Conservation (phyloP, 2,329 filamentous ascomycete genomes). For the Cercospora beticola region DNA sequence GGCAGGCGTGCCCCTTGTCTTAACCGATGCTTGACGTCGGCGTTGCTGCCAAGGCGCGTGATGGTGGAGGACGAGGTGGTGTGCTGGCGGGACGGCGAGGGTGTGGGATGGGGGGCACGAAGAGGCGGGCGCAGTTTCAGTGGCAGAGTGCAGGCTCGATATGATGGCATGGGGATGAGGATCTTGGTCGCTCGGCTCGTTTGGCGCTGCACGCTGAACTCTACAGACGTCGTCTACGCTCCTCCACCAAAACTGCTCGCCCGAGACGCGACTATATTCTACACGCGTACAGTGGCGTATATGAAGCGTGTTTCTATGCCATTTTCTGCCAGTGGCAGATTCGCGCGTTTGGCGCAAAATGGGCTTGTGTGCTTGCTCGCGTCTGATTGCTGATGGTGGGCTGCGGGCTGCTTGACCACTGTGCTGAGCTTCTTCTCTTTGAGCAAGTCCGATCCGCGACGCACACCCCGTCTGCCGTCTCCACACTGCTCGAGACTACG, state of each 20-base stretch:
- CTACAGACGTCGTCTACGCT: not conserved
- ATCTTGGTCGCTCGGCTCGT: constrained; percentile 3
- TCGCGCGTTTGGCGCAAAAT: not conserved
- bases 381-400: not conserved
- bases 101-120: not conserved
- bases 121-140: not conserved
- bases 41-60: constrained; percentile 9
- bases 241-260: not conserved
- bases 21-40: constrained; percentile 2
- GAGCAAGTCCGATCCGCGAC: not conserved
- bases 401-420: not conserved
- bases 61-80: constrained; percentile 11
- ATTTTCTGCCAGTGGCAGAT: not conserved
- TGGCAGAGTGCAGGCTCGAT: not conserved
- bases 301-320: not conserved
- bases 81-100: not conserved
- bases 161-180: constrained; percentile 2
- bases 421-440: constrained; percentile 1
- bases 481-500: not conserved
- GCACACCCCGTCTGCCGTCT: not conserved
- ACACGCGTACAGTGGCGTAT: not conserved
- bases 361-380: constrained; percentile 1
- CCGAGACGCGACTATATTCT: not conserved
- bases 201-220: constrained; percentile 4
- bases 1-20: constrained; percentile 11